A percentile compares a stretch with the other conserved stretches of the same genome.
These are phyloP conservation scores for Colletotrichum sp. DNA, from an alignment of 2,329 filamentous ascomycete species.

Conservation along the genomic window DNA sequence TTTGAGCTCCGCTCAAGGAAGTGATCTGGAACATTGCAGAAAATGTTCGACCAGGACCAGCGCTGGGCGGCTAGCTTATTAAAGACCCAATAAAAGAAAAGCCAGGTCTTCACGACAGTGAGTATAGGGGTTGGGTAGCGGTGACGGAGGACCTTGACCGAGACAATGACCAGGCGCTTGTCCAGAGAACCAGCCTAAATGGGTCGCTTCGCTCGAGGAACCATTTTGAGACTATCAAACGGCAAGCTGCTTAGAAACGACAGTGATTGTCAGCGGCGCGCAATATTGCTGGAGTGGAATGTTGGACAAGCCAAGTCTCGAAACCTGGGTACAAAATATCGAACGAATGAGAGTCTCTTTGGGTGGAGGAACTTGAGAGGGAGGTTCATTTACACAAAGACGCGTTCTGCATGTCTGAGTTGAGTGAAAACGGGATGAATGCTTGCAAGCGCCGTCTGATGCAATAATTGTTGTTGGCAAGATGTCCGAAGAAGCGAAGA, in stretches of 20 bases:
- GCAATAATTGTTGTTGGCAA: neutral
- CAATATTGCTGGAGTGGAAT: neutral
- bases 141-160: neutral
- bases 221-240: neutral
- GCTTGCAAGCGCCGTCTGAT: neutral
- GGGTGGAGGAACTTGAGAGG: neutral
- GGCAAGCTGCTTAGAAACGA: neutral
- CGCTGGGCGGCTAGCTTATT: neutral
- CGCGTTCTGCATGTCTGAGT: neutral
- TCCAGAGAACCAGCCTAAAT: neutral
- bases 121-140: neutral
- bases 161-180: neutral
- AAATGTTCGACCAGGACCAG: neutral
- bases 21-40: neutral
- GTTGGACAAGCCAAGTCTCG: neutral
- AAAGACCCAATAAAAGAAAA: neutral
- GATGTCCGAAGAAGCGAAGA: neutral
- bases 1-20: neutral
- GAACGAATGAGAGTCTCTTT: neutral
- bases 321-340: neutral
- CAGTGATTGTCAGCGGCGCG: neutral
- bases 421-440: neutral
- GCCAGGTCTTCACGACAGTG: neutral
- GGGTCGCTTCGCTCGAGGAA: neutral
- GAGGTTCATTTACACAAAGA: neutral